A percentile compares a stretch with the other conserved stretches of the same genome.
Conservation (phyloP, 1,139 yeast species). For the Meyerozyma athensensis region DNA sequence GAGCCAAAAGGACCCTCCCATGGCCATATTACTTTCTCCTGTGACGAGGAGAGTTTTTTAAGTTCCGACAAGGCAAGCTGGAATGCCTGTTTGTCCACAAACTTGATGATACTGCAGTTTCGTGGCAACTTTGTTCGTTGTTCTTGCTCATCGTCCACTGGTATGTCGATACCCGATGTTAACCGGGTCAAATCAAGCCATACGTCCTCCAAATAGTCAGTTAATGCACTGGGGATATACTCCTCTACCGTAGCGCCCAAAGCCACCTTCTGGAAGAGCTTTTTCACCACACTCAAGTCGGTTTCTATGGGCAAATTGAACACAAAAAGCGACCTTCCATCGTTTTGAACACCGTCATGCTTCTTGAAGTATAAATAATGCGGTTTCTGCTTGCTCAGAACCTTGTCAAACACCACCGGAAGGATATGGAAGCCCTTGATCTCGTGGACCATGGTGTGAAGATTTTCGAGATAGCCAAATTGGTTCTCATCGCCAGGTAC, state of each 20-base stretch:
- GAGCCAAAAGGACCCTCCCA: constrained; percentile 22
- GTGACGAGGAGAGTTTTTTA: constrained; percentile 37
- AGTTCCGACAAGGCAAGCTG: constrained; percentile 62
- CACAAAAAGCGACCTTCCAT: constrained; percentile 54
- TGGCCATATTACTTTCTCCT: constrained; percentile 29
- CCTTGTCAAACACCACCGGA: constrained; percentile 37
- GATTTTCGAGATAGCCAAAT: background rate
- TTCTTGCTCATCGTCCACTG: constrained; percentile 17
- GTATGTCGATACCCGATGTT: constrained; percentile 53
- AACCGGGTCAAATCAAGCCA: constrained; percentile 55
- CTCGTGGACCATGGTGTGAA: constrained; percentile 16
- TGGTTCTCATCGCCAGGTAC: constrained; percentile 1
- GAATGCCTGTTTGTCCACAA: constrained; percentile 72
- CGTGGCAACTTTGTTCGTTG: constrained; percentile 52
- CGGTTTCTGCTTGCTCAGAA: constrained; percentile 20
- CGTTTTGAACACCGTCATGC: constrained; percentile 41
- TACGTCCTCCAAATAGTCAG: constrained; percentile 45
- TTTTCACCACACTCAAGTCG: constrained; percentile 47
- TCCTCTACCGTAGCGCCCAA: constrained; percentile 58
- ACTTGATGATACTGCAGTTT: constrained; percentile 67
- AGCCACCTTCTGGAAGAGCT: constrained; percentile 55
- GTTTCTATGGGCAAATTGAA: constrained; percentile 72
- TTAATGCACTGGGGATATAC: constrained; percentile 31
- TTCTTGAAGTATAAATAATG: constrained; percentile 62
- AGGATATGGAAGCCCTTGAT: constrained; percentile 55